Percentiles rank a stretch among this genome's conserved stretches.
Conservation (phyloP, 305 asterid species). For the Stenogyne calaminthoides region DNA sequence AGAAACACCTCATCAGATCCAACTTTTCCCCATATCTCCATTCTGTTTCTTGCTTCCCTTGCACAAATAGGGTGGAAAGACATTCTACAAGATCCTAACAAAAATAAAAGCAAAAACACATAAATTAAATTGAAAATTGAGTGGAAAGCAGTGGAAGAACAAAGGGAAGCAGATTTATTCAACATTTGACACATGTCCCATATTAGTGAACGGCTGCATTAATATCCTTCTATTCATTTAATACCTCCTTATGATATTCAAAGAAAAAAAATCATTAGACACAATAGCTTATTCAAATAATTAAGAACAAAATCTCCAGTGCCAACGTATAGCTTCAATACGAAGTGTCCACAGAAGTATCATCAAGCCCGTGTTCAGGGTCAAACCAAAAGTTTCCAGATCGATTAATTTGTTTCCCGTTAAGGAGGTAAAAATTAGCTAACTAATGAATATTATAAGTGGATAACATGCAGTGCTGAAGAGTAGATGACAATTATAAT, state of each 20-base stretch:
- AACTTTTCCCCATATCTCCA: conserved; percentile 98
- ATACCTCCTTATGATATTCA: background rate
- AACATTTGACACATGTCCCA: background rate
- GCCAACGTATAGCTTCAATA: background rate
- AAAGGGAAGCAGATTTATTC: background rate
- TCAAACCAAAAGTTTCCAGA: background rate
- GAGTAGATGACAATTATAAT: background rate
- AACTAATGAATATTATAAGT: background rate
- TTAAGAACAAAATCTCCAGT: background rate
- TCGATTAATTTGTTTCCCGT: background rate
- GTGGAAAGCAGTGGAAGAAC: background rate
- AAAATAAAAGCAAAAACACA: conserved; percentile 35
- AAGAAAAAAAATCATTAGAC: background rate
- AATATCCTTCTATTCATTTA: background rate
- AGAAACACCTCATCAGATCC: conserved; percentile 85
- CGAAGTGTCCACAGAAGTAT: background rate
- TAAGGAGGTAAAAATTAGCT: background rate
- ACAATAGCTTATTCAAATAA: background rate
- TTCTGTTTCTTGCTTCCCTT: conserved; percentile 87
- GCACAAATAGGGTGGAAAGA: conserved; percentile 99
- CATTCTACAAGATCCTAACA: conserved; percentile 94
- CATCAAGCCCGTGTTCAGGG: background rate
- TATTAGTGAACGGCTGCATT: background rate
- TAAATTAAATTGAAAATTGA: background rate
- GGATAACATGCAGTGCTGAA: background rate